Conservation (phyloP, 2,329 filamentous ascomycete species). For the Aureobasidium musti region DNA sequence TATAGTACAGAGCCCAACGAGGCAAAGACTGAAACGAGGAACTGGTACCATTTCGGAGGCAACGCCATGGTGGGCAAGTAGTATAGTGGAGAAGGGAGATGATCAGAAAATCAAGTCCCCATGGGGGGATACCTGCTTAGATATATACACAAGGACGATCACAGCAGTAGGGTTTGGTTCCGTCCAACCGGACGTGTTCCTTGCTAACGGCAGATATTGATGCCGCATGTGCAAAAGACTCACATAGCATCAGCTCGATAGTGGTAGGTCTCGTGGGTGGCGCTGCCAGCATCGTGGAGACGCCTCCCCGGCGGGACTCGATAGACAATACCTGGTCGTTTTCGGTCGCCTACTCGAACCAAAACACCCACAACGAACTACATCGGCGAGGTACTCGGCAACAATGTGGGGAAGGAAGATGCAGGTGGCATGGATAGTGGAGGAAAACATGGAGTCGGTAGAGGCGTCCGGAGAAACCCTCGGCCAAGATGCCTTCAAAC, state of each 20-base stretch:
- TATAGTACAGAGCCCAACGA: constrained; percentile 61
- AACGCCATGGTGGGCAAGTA: constrained; percentile 49
- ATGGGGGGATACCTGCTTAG: not conserved
- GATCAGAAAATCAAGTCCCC: constrained; percentile 5
- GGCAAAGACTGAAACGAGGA: constrained; percentile 61
- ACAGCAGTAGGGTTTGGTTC: not conserved
- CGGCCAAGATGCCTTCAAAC: not conserved
- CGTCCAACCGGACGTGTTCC: constrained; percentile 20
- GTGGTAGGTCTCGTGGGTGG: constrained; percentile 16
- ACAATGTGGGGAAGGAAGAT: constrained; percentile 5
- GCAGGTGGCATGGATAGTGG: constrained; percentile 19
- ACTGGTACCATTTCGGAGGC: constrained; percentile 62
- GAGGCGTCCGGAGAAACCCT: constrained; percentile 10
- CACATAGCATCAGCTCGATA: constrained; percentile 8
- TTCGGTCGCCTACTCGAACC: constrained; percentile 4
- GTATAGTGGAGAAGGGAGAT: not conserved
- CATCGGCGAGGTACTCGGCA: not conserved
- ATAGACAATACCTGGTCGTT: not conserved
- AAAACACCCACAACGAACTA: not conserved
- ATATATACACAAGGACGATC: constrained; percentile 18
- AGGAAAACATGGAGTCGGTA: constrained; percentile 23
- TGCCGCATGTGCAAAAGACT: constrained; percentile 5
- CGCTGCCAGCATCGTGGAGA: constrained; percentile 7
- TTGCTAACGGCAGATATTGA: constrained; percentile 12
- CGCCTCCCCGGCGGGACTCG: constrained; percentile 22